A percentile compares a stretch with the other conserved stretches of the same genome.
These are phyloP conservation scores for Fusarium veterinarium DNA, from an alignment of 2,329 filamentous ascomycete genomes.

Conservation along the genomic window DNA sequence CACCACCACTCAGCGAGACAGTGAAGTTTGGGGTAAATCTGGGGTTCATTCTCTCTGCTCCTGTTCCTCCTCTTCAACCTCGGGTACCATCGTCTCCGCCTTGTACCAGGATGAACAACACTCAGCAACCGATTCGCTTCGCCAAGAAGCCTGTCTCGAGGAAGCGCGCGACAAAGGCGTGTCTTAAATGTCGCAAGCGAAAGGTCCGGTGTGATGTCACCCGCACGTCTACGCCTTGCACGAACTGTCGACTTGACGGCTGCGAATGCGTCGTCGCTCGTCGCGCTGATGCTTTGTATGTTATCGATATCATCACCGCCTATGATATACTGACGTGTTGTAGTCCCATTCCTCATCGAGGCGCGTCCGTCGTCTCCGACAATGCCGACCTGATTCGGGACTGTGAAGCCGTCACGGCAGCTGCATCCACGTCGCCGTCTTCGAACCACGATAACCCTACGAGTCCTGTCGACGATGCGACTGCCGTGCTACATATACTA, in stretches of 20 bases:
- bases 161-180: conserved; percentile 37
- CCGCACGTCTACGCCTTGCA: conserved; percentile 32
- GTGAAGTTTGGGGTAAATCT: conserved; percentile 26
- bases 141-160: conserved; percentile 37
- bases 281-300: conserved; percentile 25
- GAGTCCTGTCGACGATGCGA: conserved; percentile 11
- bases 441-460: conserved; percentile 2
- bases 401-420: conserved; percentile 12
- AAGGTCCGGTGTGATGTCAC: conserved; percentile 42
- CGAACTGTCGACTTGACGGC: conserved; percentile 39
- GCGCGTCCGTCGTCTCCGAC: neutral
- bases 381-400: neutral
- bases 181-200: conserved; percentile 37
- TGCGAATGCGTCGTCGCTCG: conserved; percentile 28
- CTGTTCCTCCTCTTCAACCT: conserved; percentile 16
- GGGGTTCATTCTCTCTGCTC: conserved; percentile 14
- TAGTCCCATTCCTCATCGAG: conserved; percentile 7
- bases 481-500: neutral
- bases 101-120: conserved; percentile 26
- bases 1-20: neutral
- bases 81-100: conserved; percentile 14
- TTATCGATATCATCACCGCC: accelerated
- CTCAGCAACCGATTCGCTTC: conserved; percentile 31
- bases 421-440: conserved; percentile 12
- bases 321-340: neutral